Percentiles rank a stretch among this genome's conserved stretches.
Conservation (phyloP, 2,329 filamentous ascomycete species). For the Alternaria sp. region DNA sequence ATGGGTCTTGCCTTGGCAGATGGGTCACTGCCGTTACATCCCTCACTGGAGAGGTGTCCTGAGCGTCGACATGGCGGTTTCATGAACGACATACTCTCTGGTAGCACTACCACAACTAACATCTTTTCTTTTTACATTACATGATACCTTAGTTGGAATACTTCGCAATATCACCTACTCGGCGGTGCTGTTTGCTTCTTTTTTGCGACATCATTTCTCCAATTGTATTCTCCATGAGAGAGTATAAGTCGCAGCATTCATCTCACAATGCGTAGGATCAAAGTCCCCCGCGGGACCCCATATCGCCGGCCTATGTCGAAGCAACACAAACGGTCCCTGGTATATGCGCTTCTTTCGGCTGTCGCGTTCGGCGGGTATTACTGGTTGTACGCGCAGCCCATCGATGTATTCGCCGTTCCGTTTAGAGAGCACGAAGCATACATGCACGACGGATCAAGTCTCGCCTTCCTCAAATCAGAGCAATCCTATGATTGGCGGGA, state of each 20-base stretch:
- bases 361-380: conserved; percentile 41
- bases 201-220: conserved; percentile 1
- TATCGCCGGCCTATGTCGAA: conserved; percentile 42
- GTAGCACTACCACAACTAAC: conserved; percentile 1
- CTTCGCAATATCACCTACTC: background rate
- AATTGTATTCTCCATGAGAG: conserved; percentile 15
- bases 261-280: conserved; percentile 43
- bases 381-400: conserved; percentile 37
- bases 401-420: conserved; percentile 41
- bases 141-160: background rate
- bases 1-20: conserved; percentile 24
- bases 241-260: background rate
- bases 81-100: conserved; percentile 6
- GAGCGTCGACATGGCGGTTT: conserved; percentile 16
- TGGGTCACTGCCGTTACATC: conserved; percentile 13
- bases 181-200: background rate
- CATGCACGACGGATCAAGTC: conserved; percentile 41
- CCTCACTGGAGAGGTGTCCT: conserved; percentile 25
- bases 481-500: conserved; percentile 53
- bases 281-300: conserved; percentile 30
- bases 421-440: conserved; percentile 41
- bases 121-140: conserved; percentile 2
- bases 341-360: conserved; percentile 35
- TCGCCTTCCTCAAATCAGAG: conserved; percentile 25
- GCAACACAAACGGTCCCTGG: conserved; percentile 40